These are phyloP conservation scores for Penicillium palitans DNA, from an alignment of 2,329 filamentous ascomycete species.

Conservation along the genomic window DNA sequence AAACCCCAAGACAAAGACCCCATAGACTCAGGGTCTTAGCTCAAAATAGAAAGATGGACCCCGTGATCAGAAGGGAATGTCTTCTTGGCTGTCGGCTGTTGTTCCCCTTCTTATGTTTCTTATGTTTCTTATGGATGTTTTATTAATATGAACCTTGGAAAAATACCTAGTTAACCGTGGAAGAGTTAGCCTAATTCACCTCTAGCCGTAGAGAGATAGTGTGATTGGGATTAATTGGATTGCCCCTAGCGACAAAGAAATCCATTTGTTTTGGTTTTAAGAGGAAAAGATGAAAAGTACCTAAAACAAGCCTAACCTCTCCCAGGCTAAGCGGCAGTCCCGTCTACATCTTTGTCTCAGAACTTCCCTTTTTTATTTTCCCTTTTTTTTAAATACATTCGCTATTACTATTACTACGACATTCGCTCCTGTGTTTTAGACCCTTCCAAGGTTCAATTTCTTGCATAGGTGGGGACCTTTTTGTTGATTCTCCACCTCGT, in stretches of 20 bases:
- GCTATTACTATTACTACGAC: neutral
- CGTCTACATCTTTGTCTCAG: conserved; percentile 8
- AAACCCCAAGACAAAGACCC: neutral
- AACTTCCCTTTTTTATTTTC: neutral
- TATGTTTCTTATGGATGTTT: too few relatives aligned
- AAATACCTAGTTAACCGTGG: too few relatives aligned
- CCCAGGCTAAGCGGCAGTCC: conserved; percentile 5
- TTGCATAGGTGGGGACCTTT: conserved; percentile 18
- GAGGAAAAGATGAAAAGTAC: too few relatives aligned
- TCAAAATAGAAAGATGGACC: neutral
- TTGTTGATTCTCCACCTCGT: conserved; percentile 29
- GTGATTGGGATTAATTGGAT: neutral
- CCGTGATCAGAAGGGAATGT: neutral
- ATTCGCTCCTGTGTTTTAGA: conserved; percentile 3
- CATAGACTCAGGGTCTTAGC: neutral
- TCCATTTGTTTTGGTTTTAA: too few relatives aligned
- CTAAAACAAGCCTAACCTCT: conserved; percentile 6
- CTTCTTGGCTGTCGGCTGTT: neutral
- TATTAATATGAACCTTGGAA: neutral
- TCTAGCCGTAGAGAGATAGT: too few relatives aligned
- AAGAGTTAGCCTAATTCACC: too few relatives aligned
- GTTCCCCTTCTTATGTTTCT: neutral
- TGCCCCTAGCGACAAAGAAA: conserved; percentile 18
- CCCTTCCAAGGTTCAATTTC: neutral
- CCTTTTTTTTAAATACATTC: neutral